Base-by-base conservation (phyloP, 2,329 filamentous ascomycete genomes). In the Talaromyces sp. region DNA sequence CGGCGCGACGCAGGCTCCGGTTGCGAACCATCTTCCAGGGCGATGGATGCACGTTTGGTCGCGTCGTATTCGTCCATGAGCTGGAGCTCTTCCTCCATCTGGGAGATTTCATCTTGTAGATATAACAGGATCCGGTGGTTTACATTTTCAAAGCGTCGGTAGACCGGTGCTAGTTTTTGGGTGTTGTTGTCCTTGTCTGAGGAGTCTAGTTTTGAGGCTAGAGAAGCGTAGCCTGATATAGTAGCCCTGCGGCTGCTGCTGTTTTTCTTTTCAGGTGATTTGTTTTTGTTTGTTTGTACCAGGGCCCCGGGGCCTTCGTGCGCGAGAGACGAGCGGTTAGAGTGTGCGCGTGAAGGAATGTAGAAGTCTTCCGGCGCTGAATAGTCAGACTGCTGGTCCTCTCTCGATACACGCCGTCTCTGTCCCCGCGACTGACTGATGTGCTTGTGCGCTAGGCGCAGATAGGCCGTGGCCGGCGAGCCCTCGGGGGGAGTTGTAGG, bases 111-210 rank as follows among this genome's bases (percentile, higher is more conserved):
- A 70, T 96, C 92, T 73, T 96, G 93, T 17, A 96, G 81, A 64
- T 95, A 88, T 0, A 96, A 80, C 2, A 97, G 78, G 2, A 96
- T 78, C 2, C 93, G 87, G 71, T 96, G 92, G 68, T 95, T 93
- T 19, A 96, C 78, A 11, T 85, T 83, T 71, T 91, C 88, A 69
- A 97, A 97, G 61, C 88, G 88, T 51, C 93, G 86, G 73, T 96
- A 96, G 62, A 96, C 83, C 0, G 91, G 91, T 3, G 74, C 70
- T 13, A 75, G 68, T 33, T 66, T 69, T 68, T 33, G 28, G 44
- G 33, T 25, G n/a, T 44, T 19, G 36, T n/a, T 52, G 53, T 69
- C 65, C 30, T 66, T 65, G 3, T 65, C 54, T 19, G 74, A 70
- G 2, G 67, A 67, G 54, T 70, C 71, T 52, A 76, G 65, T 13